Evolutionary conservation across 805 yeast genomes (phyloP).

Genomic region (Saccharomyces kudriavzevii): DNA sequence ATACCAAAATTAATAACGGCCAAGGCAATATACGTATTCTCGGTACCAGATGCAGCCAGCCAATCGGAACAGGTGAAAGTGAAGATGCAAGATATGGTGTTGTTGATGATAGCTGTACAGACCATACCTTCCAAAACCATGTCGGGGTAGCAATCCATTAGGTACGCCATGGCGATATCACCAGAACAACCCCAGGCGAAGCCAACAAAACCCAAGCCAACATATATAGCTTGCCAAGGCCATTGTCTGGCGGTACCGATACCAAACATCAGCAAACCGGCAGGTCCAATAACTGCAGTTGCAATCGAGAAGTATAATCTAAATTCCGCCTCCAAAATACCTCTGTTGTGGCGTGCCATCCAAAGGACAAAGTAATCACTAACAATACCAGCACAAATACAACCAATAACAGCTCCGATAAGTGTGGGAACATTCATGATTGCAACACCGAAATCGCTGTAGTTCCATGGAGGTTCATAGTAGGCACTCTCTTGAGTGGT

Average conservation of each 20-base stretch:
- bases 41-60: conserved; percentile 49
- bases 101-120: conserved; percentile 57
- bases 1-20: conserved; percentile 54
- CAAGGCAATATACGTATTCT: conserved; percentile 51
- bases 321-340: conserved; percentile 58
- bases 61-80: conserved; percentile 58
- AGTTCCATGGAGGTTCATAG: conserved; percentile 59
- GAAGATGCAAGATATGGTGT: conserved; percentile 56
- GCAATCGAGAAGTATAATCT: conserved; percentile 50
- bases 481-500: conserved; percentile 65
- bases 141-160: conserved; percentile 63
- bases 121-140: conserved; percentile 66
- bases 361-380: conserved; percentile 54
- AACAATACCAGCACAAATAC: conserved; percentile 53
- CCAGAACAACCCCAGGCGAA: conserved; percentile 66
- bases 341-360: conserved; percentile 53
- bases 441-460: conserved; percentile 59
- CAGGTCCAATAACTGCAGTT: conserved; percentile 51
- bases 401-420: conserved; percentile 59
- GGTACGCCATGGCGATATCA: conserved; percentile 58
- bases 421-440: conserved; percentile 67
- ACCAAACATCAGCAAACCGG: conserved; percentile 58
- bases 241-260: conserved; percentile 52
- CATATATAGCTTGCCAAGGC: conserved; percentile 47
- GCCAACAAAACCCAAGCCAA: conserved; percentile 58